Conservation (phyloP, 306 rosid genomes). For the Trichosanthes truncata region DNA sequence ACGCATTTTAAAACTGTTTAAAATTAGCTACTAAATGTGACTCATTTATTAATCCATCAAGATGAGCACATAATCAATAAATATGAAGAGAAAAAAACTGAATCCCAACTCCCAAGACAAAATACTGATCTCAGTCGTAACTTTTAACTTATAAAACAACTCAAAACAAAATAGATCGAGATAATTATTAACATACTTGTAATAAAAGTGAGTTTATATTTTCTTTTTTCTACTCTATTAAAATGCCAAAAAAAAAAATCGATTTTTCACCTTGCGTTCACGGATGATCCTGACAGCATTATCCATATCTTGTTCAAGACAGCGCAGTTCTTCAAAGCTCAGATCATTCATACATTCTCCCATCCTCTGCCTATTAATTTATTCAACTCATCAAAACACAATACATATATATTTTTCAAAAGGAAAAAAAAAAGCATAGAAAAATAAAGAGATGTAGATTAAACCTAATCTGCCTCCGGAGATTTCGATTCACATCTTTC, state of each 20-base stretch:
- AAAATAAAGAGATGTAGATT: background rate
- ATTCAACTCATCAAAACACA: background rate
- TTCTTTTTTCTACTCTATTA: too few relatives aligned
- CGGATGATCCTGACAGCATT: constrained; percentile 44
- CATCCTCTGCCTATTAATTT: constrained; percentile 46
- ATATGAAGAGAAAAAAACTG: too few relatives aligned
- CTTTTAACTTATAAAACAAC: background rate
- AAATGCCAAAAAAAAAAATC: background rate
- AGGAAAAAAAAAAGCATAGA: background rate
- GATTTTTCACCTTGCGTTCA: constrained; percentile 44
- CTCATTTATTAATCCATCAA: too few relatives aligned
- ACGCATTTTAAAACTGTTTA: too few relatives aligned
- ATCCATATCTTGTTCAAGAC: constrained; percentile 59
- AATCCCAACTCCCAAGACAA: background rate
- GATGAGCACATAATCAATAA: too few relatives aligned
- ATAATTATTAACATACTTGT: too few relatives aligned
- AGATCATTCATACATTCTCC: constrained; percentile 58
- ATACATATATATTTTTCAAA: background rate
- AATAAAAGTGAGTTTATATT: background rate
- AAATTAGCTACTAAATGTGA: too few relatives aligned
- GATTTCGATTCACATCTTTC: constrained; percentile 52
- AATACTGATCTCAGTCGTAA: background rate
- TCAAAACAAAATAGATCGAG: background rate
- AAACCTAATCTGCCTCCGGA: constrained; percentile 67
- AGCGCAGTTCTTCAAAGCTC: constrained; percentile 38